Evolutionary conservation across 2,329 filamentous ascomycete species (phyloP).

Genomic region (Calonectria hongkongensis): DNA sequence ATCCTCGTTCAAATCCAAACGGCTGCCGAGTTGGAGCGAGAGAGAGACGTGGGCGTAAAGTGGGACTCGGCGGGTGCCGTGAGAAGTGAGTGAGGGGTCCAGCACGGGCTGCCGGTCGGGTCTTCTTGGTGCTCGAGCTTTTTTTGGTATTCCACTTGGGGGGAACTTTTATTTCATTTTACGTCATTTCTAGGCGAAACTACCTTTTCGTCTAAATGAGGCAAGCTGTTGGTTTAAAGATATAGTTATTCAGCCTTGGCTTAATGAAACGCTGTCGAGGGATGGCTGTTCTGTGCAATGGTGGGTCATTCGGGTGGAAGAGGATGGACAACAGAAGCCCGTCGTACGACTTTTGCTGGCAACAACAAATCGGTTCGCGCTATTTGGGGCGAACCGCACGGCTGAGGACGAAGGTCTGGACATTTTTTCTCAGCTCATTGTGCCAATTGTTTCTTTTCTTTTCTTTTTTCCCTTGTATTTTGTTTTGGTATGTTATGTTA

Average conservation of each 20-base stretch:
- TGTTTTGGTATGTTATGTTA: too few relatives aligned
- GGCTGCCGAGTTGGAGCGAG: not conserved
- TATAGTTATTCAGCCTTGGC: not conserved
- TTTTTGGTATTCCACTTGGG: not conserved
- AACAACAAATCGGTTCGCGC: constrained; percentile 15
- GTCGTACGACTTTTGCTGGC: constrained; percentile 38
- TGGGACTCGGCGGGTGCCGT: constrained; percentile 14
- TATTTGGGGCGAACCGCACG: constrained; percentile 12
- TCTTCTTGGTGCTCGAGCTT: constrained; percentile 13
- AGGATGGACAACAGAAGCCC: constrained; percentile 27
- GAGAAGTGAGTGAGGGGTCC: constrained; percentile 5
- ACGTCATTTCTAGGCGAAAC: constrained; percentile 8
- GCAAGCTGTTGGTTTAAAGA: not conserved
- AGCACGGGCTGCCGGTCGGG: constrained; percentile 4
- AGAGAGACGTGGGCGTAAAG: not conserved
- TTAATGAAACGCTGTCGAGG: constrained; percentile 23
- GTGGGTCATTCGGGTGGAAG: constrained; percentile 28
- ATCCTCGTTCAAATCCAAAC: constrained; percentile 2
- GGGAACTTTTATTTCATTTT: not conserved
- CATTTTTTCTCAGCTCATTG: not conserved
- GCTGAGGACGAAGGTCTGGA: not conserved
- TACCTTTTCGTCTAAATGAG: too few relatives aligned
- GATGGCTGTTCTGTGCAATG: constrained; percentile 15
- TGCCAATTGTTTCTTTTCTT: not conserved
- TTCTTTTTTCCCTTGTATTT: too few relatives aligned